A percentile compares a stretch with the other conserved stretches of the same genome.
phyloP scores from a whole-genome alignment of 441 rosid species.

The Francoa sonchifolia region DNA sequence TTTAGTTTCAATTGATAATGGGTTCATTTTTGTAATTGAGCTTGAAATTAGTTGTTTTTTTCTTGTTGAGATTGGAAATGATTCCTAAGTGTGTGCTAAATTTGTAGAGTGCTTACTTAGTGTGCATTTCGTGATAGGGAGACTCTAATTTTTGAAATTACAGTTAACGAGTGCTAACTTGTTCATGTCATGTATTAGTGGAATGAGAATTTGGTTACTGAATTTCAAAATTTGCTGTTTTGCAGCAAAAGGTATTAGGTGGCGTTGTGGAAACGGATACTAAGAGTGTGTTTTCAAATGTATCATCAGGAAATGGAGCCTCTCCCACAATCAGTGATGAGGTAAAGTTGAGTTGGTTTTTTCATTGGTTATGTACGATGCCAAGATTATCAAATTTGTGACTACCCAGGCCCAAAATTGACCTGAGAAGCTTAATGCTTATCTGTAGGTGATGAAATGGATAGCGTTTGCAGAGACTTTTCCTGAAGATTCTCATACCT shows the following conservation, averaged over 20 bases:
- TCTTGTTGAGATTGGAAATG: too few relatives aligned
- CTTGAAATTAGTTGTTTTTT: too few relatives aligned
- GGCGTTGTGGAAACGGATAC: slow-evolving; percentile 30
- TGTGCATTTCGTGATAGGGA: too few relatives aligned
- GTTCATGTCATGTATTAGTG: not conserved
- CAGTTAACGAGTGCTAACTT: not conserved
- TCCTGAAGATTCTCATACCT: slow-evolving; percentile 36
- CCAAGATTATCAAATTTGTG: too few relatives aligned
- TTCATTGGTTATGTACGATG: not conserved
- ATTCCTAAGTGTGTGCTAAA: too few relatives aligned
- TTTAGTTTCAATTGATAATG: too few relatives aligned
- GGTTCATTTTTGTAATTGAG: too few relatives aligned
- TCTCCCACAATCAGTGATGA: slow-evolving; percentile 24
- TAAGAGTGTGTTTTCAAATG: slow-evolving; percentile 33
- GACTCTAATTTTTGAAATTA: not conserved
- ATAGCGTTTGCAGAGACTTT: slow-evolving; percentile 50
- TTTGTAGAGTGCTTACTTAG: too few relatives aligned
- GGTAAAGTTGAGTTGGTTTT: slow-evolving; percentile 25
- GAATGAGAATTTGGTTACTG: slow-evolving; percentile 1
- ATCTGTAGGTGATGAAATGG: slow-evolving; percentile 63
- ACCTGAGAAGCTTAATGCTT: slow-evolving; percentile 1
- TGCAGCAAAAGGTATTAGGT: slow-evolving; percentile 25
- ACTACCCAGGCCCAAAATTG: too few relatives aligned
- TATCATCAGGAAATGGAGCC: slow-evolving; percentile 32
- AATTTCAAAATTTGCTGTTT: slow-evolving; percentile 8